Evolutionary conservation across 2,329 filamentous ascomycete genomes (phyloP).

Genomic region (Leptographium lundbergii): DNA sequence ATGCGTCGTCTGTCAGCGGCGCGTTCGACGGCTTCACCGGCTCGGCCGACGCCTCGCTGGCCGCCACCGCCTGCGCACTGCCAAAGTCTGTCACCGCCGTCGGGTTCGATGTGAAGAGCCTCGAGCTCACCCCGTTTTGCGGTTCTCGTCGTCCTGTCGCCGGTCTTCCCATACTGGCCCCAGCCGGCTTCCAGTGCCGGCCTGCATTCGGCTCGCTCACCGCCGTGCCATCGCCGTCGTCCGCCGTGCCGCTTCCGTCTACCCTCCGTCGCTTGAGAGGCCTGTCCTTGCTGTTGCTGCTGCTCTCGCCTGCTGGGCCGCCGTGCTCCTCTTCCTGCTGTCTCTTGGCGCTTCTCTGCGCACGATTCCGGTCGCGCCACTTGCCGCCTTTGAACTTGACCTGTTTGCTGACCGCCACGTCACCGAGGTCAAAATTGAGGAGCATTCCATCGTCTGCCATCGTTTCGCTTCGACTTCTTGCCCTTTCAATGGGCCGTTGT

Average conservation of each 20-base stretch:
- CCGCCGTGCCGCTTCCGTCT: constrained; percentile 13
- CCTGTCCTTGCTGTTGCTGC: not conserved
- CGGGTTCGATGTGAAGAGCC: constrained; percentile 86
- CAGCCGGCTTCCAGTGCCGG: not conserved
- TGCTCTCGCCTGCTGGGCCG: not conserved
- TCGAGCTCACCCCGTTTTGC: constrained; percentile 54
- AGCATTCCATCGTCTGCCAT: constrained; percentile 97
- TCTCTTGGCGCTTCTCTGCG: constrained; percentile 47
- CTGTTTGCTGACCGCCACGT: constrained; percentile 48
- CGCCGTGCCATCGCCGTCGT: not conserved
- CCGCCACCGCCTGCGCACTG: constrained; percentile 22
- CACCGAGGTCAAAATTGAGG: constrained; percentile 75
- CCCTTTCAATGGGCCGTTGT: not conserved
- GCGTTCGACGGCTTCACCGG: constrained; percentile 71
- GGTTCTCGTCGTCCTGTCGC: not conserved
- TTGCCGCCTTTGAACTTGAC: constrained; percentile 74
- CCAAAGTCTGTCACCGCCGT: constrained; percentile 50
- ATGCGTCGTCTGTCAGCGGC: constrained; percentile 69
- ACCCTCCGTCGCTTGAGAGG: constrained; percentile 18
- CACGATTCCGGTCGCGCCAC: constrained; percentile 80
- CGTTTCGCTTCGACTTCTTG: not conserved
- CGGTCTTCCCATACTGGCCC: not conserved
- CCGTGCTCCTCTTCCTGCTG: constrained; percentile 1
- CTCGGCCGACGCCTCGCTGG: constrained; percentile 36
- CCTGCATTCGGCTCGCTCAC: not conserved